Base-by-base conservation (phyloP, 805 yeast species). In the Teunomyces funiuensis region DNA sequence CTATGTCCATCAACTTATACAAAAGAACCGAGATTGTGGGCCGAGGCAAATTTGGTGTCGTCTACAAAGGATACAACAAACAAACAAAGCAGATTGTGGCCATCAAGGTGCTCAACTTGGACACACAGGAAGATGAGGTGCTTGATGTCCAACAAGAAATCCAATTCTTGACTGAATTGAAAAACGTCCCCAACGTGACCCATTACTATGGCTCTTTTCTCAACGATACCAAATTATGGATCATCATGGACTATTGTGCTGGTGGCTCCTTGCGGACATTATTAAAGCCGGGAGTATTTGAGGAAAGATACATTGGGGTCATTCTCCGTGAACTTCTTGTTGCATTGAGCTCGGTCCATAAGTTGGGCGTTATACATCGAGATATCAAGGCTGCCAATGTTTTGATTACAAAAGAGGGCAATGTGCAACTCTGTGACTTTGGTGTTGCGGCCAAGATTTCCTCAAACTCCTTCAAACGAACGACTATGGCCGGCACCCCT, bases 351-450 rank as follows among this genome's bases (percentile, higher is more conserved):
- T 85, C 78, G 41, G 89, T 95, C 15, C 99, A 93, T 60, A 79
- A 76, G 46, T 81, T 85, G 45, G 96, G 96, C 9, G 93, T 95
- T 16, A 93, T 93, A 25, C 99, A 93, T 62, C 77, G 99, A 52
- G 99, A 93, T 63, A 79, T 93, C 53, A 93, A 93, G 63, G 97
- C 98, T 1, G 99, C 99, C 0, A 93, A 93, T 60, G 88, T 93
- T 9, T 73, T 93, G 46, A 85, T 93, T 39, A 78, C 90, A 3
- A 87, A 86, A 51, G 95, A 87, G 36, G 99, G 99, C 5, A 78
- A 76, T 39, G 95, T 95, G 4, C 88, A 87, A 56, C 74, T 93
- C 33, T 91, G 98, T 73, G 99, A 93, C 63, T 93, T 93, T 65
- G 99, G 99, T 23, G 99, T 95, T 16, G 99, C 99, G 0, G 97